A percentile compares a stretch with the other conserved stretches of the same genome.
These are phyloP conservation scores for Nicotiana sylvestris DNA, from an alignment of 257 asterid genomes.

Conservation along the genomic window DNA sequence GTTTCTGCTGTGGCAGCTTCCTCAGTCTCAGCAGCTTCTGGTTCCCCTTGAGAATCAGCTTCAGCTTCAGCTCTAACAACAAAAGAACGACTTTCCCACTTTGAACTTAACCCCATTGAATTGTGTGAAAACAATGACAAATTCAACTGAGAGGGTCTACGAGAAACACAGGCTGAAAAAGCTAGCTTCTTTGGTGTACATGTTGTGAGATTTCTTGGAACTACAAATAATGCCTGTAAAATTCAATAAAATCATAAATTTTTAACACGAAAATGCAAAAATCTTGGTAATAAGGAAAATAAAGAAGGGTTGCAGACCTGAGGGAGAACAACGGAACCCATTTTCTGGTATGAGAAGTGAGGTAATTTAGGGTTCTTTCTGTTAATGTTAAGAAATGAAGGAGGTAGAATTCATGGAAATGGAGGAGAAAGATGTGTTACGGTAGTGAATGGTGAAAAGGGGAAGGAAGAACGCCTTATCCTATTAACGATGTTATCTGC, in stretches of 20 bases:
- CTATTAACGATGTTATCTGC: neutral
- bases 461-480: slow-evolving; percentile 5
- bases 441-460: neutral
- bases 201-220: slow-evolving; percentile 37
- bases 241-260: slow-evolving; percentile 11
- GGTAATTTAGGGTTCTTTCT: neutral
- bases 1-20: slow-evolving; percentile 6
- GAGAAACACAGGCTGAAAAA: slow-evolving; percentile 32
- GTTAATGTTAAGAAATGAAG: neutral
- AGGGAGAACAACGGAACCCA: slow-evolving; percentile 34
- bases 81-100: slow-evolving; percentile 30
- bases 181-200: slow-evolving; percentile 38
- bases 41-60: slow-evolving; percentile 28
- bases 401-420: slow-evolving; percentile 10
- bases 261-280: neutral
- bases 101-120: slow-evolving; percentile 21
- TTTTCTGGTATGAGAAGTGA: neutral
- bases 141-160: slow-evolving; percentile 21
- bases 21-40: slow-evolving; percentile 22
- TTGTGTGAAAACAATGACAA: slow-evolving; percentile 12
- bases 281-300: too few relatives aligned
- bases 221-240: slow-evolving; percentile 49
- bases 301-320: slow-evolving; percentile 22
- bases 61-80: slow-evolving; percentile 58
- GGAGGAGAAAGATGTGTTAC: neutral